These are phyloP conservation scores for Vanilla planifolia DNA, from an alignment of 106 monocot species.

Conservation along the genomic window DNA sequence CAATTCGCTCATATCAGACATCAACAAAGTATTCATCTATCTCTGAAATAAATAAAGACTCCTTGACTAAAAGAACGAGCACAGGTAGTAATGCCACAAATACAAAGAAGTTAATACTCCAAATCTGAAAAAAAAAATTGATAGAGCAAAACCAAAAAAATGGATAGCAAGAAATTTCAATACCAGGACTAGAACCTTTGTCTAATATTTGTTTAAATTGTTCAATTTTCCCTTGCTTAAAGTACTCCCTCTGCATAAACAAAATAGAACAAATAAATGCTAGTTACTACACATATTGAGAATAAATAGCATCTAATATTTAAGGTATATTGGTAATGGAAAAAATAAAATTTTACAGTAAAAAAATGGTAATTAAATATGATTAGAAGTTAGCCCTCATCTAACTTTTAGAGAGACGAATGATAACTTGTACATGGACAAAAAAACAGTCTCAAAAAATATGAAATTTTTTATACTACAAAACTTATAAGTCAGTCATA, in stretches of 20 bases:
- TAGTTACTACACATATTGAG: neutral
- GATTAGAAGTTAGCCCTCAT: no score
- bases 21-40: conserved; percentile 99
- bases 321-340: no score
- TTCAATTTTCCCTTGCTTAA: conserved; percentile 87
- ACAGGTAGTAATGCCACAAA: neutral
- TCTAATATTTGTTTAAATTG: conserved; percentile 95
- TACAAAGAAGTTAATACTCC: neutral
- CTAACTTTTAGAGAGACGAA: no score
- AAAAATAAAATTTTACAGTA: no score
- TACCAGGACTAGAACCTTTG: conserved; percentile 98
- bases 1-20: conserved; percentile 90
- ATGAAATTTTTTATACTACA: no score
- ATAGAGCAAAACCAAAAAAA: neutral
- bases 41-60: conserved; percentile 37
- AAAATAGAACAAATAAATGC: conserved; percentile 6
- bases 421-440: no score
- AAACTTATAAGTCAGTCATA: no score
- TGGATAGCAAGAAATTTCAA: neutral
- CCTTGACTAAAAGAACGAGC: neutral
- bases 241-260: conserved; percentile 78
- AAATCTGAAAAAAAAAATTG: neutral
- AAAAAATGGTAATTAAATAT: no score
- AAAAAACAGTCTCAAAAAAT: no score
- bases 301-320: neutral